Conservation (phyloP, 176 grass and related monocot species). For the Aegilops sharonensis region DNA sequence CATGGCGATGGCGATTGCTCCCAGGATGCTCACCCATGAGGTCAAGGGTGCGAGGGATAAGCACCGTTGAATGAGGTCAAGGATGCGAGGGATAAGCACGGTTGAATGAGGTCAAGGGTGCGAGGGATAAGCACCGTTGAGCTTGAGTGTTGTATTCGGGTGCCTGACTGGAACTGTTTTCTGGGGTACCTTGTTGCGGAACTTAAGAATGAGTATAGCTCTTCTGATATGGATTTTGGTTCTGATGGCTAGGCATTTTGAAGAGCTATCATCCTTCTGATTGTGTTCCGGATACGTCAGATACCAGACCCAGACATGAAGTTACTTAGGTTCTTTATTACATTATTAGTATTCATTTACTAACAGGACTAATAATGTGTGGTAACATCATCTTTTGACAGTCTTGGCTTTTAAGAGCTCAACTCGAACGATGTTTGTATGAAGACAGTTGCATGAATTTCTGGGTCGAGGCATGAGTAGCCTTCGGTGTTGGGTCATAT, state of each 20-base stretch:
- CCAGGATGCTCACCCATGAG: constrained; percentile 84
- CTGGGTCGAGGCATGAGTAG: not conserved
- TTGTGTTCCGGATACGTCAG: not conserved
- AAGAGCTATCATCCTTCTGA: not conserved
- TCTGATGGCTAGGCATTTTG: not conserved
- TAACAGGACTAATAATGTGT: not conserved
- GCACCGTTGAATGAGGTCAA: constrained; percentile 36
- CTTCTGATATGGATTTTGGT: not conserved
- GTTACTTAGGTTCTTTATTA: not conserved
- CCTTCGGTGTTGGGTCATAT: no score
- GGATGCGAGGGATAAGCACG: constrained; percentile 39
- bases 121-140: constrained; percentile 51
- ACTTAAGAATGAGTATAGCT: not conserved
- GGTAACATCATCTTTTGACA: not conserved
- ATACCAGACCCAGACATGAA: not conserved
- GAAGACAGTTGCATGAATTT: not conserved
- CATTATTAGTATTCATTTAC: not conserved
- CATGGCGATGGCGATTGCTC: constrained; percentile 92
- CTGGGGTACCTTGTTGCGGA: not conserved
- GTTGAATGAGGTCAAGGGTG: constrained; percentile 51
- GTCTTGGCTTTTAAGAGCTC: not conserved
- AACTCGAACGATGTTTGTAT: not conserved
- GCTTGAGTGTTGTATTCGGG: not conserved
- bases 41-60: constrained; percentile 38
- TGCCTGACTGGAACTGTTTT: not conserved